A percentile compares a stretch with the other conserved stretches of the same genome.
Evolutionary conservation across 2,329 filamentous ascomycete species (phyloP).

Genomic region (Dissoconium aciculare): DNA sequence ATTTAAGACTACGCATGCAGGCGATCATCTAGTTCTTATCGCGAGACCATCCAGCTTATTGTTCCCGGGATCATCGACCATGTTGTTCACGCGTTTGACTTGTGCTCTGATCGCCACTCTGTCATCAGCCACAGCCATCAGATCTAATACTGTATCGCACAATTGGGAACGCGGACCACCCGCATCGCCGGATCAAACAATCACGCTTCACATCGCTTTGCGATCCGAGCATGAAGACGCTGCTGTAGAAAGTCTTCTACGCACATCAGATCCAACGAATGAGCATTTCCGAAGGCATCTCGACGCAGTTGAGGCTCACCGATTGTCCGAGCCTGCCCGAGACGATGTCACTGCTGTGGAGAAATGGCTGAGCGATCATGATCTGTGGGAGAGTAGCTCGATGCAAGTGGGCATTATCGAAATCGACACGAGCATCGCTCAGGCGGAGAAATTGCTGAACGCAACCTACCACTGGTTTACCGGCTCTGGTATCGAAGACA

Average conservation of each 20-base stretch:
- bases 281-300: slow-evolving; percentile 11
- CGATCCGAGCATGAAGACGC: slow-evolving; percentile 9
- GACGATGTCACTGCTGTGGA: slow-evolving; percentile 4
- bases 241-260: slow-evolving; percentile 5
- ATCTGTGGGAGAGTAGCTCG: slow-evolving; percentile 3
- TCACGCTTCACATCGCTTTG: slow-evolving; percentile 13
- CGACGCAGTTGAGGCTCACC: slow-evolving; percentile 3
- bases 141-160: no score
- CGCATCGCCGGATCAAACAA: slow-evolving; percentile 8
- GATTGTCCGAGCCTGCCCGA: slow-evolving; percentile 6
- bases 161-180: no score
- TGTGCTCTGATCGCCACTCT: no score
- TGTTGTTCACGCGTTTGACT: no score
- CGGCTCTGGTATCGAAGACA: slow-evolving; percentile 7
- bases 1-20: no score
- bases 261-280: slow-evolving; percentile 8
- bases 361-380: slow-evolving; percentile 9
- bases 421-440: slow-evolving; percentile 10
- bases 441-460: slow-evolving; percentile 13
- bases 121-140: no score
- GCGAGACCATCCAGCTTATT: no score
- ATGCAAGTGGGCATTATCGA: slow-evolving; percentile 9
- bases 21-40: no score
- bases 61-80: no score
- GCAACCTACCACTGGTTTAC: slow-evolving; percentile 11